phyloP scores from a whole-genome alignment of 139 green algal genomes.

The Tetratostichococcus sp. region DNA sequence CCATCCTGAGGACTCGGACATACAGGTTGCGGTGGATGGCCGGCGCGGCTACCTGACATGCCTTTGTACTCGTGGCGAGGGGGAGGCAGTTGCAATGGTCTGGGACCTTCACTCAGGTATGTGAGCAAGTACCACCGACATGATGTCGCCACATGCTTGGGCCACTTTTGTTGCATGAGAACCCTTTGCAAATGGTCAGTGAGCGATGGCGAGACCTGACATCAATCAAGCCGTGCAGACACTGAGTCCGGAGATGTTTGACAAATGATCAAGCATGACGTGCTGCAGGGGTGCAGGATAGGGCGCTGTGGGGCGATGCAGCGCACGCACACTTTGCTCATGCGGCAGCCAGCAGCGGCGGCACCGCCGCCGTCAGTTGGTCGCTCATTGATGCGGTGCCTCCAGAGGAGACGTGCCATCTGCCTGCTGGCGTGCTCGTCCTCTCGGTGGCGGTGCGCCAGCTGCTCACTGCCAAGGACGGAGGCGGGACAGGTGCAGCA shows the following conservation, averaged over 20 bases:
- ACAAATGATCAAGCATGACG: not conserved
- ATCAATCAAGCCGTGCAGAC: too few species aligned
- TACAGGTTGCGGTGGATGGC: not conserved
- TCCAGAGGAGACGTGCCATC: not conserved
- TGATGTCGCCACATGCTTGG: not conserved
- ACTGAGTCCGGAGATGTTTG: too few species aligned
- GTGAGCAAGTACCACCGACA: too few species aligned
- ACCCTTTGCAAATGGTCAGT: not conserved
- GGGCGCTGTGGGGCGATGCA: not conserved
- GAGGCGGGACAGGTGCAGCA: not conserved
- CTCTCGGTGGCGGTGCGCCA: not conserved
- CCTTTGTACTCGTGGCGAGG: not conserved
- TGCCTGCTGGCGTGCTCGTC: not conserved
- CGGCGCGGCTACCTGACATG: not conserved
- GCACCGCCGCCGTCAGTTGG: too few species aligned
- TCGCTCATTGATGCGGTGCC: too few species aligned
- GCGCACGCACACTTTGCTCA: not conserved
- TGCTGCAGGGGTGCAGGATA: not conserved
- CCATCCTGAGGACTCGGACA: not conserved
- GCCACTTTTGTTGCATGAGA: not conserved
- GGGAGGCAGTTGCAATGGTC: not conserved
- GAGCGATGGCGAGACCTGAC: not conserved
- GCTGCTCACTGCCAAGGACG: not conserved
- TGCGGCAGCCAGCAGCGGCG: too few species aligned
- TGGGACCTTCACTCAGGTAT: slow-evolving; percentile 5